Percentiles rank a stretch among this genome's conserved stretches.
Evolutionary conservation across 2,329 filamentous ascomycete species (phyloP).

Genomic region (Trichoderma arundinaceum): DNA sequence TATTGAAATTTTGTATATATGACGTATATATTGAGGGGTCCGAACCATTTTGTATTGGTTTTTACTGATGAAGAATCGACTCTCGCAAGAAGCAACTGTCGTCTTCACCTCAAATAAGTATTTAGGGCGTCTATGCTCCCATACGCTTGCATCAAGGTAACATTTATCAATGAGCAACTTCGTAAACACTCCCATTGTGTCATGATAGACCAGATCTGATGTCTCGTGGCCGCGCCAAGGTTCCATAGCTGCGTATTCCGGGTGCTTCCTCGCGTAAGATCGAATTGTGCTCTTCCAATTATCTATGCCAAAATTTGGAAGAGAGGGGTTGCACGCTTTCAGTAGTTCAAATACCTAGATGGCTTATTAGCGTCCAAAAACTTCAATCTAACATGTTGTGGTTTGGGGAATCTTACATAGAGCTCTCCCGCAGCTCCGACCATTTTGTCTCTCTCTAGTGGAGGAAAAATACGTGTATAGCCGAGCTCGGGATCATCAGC

Average conservation of each 20-base stretch:
- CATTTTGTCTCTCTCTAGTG: neutral
- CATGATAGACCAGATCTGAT: constrained; percentile 52
- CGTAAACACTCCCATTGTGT: constrained; percentile 18
- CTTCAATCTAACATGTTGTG: neutral
- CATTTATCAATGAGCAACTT: neutral
- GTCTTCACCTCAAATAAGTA: constrained; percentile 59
- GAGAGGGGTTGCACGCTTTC: constrained; percentile 38
- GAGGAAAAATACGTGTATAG: neutral
- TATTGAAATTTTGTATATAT: constrained; percentile 29
- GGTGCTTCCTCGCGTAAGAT: constrained; percentile 45
- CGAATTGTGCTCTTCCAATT: constrained; percentile 58
- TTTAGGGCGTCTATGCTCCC: constrained; percentile 16
- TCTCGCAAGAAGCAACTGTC: constrained; percentile 45
- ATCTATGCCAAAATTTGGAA: constrained; percentile 43
- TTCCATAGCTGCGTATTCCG: constrained; percentile 47
- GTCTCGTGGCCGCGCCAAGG: constrained; percentile 51
- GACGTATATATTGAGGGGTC: neutral
- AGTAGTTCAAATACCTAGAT: constrained; percentile 48
- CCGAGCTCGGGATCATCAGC: neutral
- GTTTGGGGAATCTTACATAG: constrained; percentile 2
- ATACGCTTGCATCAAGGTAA: neutral
- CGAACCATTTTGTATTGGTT: constrained; percentile 48
- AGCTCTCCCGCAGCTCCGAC: constrained; percentile 30
- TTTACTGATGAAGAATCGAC: constrained; percentile 53
- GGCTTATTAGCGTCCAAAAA: neutral